These are phyloP conservation scores for Geotrichum restrictum DNA, from an alignment of 1,139 yeast genomes.

Conservation along the genomic window DNA sequence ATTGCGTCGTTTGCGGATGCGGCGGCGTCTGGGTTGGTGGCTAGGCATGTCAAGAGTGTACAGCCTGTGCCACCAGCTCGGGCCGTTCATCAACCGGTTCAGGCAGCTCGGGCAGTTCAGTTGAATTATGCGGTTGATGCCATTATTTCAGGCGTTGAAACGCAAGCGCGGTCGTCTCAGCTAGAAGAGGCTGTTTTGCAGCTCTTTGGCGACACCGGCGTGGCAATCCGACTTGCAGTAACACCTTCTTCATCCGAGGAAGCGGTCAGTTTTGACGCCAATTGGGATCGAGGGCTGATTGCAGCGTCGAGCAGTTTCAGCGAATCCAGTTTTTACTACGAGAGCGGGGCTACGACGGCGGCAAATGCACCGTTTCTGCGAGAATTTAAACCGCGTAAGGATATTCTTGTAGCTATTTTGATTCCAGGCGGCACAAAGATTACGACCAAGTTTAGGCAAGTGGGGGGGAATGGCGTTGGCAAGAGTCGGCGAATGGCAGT, in stretches of 20 bases:
- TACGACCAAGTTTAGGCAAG: conserved; percentile 3
- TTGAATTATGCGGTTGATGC: no score
- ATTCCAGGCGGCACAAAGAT: conserved; percentile 16
- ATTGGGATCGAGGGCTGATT: conserved; percentile 9
- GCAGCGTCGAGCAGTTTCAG: neutral
- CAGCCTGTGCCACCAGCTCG: no score
- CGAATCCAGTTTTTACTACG: conserved; percentile 9
- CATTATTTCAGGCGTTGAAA: no score
- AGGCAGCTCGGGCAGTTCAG: no score
- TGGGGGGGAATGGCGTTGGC: neutral
- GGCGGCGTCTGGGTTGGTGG: neutral
- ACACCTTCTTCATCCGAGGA: neutral
- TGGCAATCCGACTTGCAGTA: no score
- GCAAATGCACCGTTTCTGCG: conserved; percentile 10
- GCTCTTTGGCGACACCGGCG: neutral
- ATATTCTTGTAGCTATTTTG: conserved; percentile 14
- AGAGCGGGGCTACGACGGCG: neutral
- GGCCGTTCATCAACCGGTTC: no score
- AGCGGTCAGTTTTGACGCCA: neutral
- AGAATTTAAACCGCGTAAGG: conserved; percentile 19
- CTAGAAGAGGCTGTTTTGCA: neutral
- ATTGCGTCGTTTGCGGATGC: neutral
- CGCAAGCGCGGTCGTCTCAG: neutral
- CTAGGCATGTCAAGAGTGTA: neutral
- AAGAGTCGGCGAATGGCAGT: no score